These are phyloP conservation scores for Xanthoparmelia taractica DNA, from an alignment of 495 filamentous ascomycete species.

Conservation along the genomic window DNA sequence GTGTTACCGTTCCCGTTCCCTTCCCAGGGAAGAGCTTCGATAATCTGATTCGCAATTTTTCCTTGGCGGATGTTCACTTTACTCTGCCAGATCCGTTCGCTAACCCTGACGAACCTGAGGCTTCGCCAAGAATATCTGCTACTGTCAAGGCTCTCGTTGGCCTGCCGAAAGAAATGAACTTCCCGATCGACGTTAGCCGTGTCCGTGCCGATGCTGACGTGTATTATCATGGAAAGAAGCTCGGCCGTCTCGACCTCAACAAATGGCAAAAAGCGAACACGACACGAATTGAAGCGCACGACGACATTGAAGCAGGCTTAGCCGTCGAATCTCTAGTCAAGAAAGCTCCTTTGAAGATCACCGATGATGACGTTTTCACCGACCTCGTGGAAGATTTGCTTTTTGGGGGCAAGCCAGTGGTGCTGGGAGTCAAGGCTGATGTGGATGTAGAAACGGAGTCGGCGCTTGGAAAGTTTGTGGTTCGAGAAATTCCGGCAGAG, in stretches of 20 bases:
- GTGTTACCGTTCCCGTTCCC: conserved; percentile 73
- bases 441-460: conserved; percentile 78
- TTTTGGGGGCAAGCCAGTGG: conserved; percentile 57
- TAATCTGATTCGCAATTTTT: conserved; percentile 76
- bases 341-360: conserved; percentile 73
- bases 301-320: conserved; percentile 49
- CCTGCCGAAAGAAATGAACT: conserved; percentile 78
- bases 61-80: conserved; percentile 75
- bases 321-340: conserved; percentile 65
- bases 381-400: conserved; percentile 67
- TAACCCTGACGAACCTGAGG: conserved; percentile 63
- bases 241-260: conserved; percentile 66
- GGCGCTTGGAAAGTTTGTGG: conserved; percentile 64
- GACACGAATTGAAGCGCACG: conserved; percentile 49
- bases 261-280: conserved; percentile 84
- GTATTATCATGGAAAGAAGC: conserved; percentile 61
- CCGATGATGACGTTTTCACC: conserved; percentile 63
- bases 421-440: conserved; percentile 64
- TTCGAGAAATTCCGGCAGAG: conserved; percentile 76
- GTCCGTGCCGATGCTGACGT: conserved; percentile 73
- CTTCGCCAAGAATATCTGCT: conserved; percentile 71
- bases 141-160: conserved; percentile 66
- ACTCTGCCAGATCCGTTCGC: conserved; percentile 69
- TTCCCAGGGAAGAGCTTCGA: conserved; percentile 75
- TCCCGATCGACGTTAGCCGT: conserved; percentile 63